A percentile compares a stretch with the other conserved stretches of the same genome.
Conservation (phyloP, 805 yeast species). For the Nakazawaea wyomingensis region DNA sequence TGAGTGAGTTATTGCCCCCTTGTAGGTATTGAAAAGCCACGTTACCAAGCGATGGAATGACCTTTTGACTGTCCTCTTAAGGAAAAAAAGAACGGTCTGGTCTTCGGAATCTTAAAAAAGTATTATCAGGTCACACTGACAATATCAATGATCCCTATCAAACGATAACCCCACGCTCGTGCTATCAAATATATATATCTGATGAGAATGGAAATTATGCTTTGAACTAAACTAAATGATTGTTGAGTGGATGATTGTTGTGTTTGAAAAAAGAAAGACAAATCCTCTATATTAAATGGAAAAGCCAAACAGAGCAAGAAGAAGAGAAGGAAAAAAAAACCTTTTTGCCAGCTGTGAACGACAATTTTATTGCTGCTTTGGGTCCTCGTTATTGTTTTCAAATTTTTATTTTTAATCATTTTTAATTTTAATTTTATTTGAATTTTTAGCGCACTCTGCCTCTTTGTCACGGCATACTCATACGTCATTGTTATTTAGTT, state of each 20-base stretch:
- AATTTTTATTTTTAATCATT: too few relatives aligned
- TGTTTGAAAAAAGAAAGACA: background rate
- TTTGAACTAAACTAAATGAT: background rate
- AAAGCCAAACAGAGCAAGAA: background rate
- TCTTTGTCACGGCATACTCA: too few relatives aligned
- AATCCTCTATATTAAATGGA: background rate
- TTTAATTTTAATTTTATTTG: too few relatives aligned
- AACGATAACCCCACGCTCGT: background rate
- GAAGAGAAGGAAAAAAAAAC: background rate
- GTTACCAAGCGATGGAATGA: background rate
- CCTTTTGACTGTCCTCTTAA: too few relatives aligned
- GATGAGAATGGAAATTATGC: background rate
- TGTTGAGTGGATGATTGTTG: background rate
- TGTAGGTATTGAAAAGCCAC: background rate
- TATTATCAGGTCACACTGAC: conserved; percentile 2
- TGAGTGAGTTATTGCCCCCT: too few relatives aligned
- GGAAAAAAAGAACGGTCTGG: background rate
- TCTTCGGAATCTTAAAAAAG: too few relatives aligned
- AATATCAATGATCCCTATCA: background rate
- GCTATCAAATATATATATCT: background rate
- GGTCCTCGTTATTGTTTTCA: too few relatives aligned
- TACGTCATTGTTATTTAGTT: too few relatives aligned
- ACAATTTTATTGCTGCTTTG: too few relatives aligned
- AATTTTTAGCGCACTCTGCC: too few relatives aligned
- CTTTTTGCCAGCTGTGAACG: too few relatives aligned